A percentile compares a stretch with the other conserved stretches of the same genome.
Conservation (phyloP, 2,329 filamentous ascomycete genomes). For the Ophiosphaerella korrae region DNA sequence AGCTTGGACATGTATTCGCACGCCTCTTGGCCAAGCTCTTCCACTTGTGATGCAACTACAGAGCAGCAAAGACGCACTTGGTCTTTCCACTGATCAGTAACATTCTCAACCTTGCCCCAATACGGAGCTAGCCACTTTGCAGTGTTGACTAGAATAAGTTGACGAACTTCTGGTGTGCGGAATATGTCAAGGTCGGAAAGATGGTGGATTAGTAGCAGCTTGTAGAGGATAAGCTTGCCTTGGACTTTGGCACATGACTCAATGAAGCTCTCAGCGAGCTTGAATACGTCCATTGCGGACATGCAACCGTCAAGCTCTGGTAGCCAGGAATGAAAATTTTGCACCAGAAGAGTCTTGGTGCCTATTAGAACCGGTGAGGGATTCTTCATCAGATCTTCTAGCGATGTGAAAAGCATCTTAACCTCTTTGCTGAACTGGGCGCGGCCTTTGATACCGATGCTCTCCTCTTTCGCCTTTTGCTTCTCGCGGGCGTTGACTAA, state of each 20-base stretch:
- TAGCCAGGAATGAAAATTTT: constrained; percentile 98
- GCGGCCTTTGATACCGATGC: constrained; percentile 77
- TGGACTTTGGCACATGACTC: constrained; percentile 87
- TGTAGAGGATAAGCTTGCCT: constrained; percentile 89
- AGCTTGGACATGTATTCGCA: constrained; percentile 90
- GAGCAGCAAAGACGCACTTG: constrained; percentile 94
- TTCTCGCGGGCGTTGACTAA: constrained; percentile 87
- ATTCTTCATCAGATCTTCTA: constrained; percentile 90
- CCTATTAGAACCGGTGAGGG: constrained; percentile 84
- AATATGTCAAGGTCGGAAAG: constrained; percentile 85
- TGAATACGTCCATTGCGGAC: constrained; percentile 80
- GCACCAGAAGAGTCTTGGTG: constrained; percentile 91
- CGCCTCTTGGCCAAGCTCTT: constrained; percentile 77
- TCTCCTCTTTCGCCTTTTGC: constrained; percentile 86
- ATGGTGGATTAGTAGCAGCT: constrained; percentile 89
- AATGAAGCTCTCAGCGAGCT: constrained; percentile 91
- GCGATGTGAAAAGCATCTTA: constrained; percentile 83
- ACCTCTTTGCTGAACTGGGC: constrained; percentile 83
- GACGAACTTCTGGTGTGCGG: constrained; percentile 74
- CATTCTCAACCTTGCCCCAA: constrained; percentile 77
- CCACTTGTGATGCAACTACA: constrained; percentile 83
- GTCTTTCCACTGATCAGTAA: constrained; percentile 86
- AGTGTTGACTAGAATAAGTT: constrained; percentile 77
- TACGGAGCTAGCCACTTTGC: constrained; percentile 90
- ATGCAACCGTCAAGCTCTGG: constrained; percentile 82